Conservation (phyloP, 2,329 filamentous ascomycete species). For the Venturia carpophila region DNA sequence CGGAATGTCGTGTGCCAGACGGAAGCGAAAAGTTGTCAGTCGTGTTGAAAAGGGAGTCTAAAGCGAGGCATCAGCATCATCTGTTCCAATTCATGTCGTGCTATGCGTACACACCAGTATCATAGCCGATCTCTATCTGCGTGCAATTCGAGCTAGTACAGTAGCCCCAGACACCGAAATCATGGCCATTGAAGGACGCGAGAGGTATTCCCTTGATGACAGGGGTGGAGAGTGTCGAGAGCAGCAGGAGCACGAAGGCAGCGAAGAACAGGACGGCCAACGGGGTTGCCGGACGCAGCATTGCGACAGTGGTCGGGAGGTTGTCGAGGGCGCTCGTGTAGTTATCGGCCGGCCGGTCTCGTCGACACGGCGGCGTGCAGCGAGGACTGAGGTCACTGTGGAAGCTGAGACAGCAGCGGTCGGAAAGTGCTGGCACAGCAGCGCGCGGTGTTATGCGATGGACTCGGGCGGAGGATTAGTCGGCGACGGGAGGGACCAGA, state of each 20-base stretch:
- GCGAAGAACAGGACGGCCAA: slow-evolving; percentile 75
- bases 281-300: slow-evolving; percentile 89
- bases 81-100: not conserved
- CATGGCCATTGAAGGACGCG: slow-evolving; percentile 64
- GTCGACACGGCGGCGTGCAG: slow-evolving; percentile 8
- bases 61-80: not conserved
- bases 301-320: slow-evolving; percentile 36
- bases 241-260: slow-evolving; percentile 76
- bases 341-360: slow-evolving; percentile 4
- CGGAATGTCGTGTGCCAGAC: slow-evolving; percentile 56
- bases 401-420: slow-evolving; percentile 1
- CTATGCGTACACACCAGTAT: slow-evolving; percentile 50
- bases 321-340: not conserved
- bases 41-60: not conserved
- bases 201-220: slow-evolving; percentile 80
- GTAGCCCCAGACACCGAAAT: slow-evolving; percentile 89
- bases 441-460: not conserved
- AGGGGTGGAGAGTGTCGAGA: slow-evolving; percentile 86
- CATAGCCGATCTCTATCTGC: slow-evolving; percentile 74
- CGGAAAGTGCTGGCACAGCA: not conserved
- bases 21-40: slow-evolving; percentile 50
- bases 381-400: slow-evolving; percentile 1
- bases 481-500: not conserved
- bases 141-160: slow-evolving; percentile 62
- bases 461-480: slow-evolving; percentile 4